Base-by-base conservation (phyloP, 2,329 filamentous ascomycete species). In the Lachnellula occidentalis region DNA sequence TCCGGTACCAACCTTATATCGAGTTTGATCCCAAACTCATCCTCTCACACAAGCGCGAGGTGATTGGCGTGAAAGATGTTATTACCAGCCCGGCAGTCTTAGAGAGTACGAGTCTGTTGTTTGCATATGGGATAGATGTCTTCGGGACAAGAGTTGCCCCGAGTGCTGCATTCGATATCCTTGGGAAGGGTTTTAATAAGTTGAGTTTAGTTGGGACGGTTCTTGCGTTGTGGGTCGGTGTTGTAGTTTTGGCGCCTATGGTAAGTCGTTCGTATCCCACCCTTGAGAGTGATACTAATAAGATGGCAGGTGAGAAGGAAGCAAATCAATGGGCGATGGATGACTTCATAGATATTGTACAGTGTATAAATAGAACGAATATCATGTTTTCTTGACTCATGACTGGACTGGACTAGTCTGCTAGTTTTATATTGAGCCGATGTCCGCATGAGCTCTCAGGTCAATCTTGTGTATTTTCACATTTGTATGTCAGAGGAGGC, bases 181-280 rank as follows among this genome's bases (percentile, higher is more conserved):
- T 99, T 15, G 94, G 91, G 58, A 94, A 91, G 72, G 89, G 90
- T 2, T 99, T 99, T 72, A 94, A 92, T 69, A 96, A 95, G 76
- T 69, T 91, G 53, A 88, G 91, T 63, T 81, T 99, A 67, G 71
- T 96, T 37, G 78, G 81, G 15, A 99, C 94, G 1, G 91, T 99
- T 37, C 76, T 87, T 41, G 92, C 90, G 17, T 77, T 97, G 62
- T 82, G 81, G 45, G 78, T 82, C 39, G 91, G 90, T 45, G 92
- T 96, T 15, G 71, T 85, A 60, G 81, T 89, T 53, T 76, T 97
- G 66, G 86, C 86, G 51, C 94, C 94, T 27, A 83, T 97, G 82
- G 94, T 96, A 78, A 77, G 87, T 78, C 19, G 15, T 42, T 37
- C 27, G 19, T 19, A 8, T 17, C 21, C 21, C n/a, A 37, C 2